Evolutionary conservation across 306 rosid genomes (phyloP), one percentile per base, ranked within the genome.

Genomic region (Astragalus glycyphyllos): DNA sequence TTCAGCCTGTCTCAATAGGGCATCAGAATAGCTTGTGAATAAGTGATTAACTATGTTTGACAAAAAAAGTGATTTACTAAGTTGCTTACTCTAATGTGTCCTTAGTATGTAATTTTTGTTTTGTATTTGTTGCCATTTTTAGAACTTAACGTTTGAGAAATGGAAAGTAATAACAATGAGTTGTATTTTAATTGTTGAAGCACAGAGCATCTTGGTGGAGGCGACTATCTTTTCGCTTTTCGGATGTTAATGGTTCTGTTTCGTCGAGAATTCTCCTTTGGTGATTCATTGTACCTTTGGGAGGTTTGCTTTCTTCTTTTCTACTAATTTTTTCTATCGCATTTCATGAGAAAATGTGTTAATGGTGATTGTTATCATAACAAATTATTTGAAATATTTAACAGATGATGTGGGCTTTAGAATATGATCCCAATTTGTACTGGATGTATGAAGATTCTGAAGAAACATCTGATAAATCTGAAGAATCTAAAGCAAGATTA

Each of bases 351-450:
- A 4, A 41, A 37, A 35, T 15, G 35, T 11, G 1, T 8, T 42
- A 50, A 29, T 23, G 11, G 26, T 38, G 7, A 48, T n/a, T 72
- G 42, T 50, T 29, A 41, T 57, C 4, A 41, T 57, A 4, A 41
- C 51, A 68, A 58, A 29, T 75, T 47, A 53, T 12, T 47, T 80
- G 38, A 67, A 49, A 20, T 42, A 8, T 68, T 75, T 54, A 47
- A 78, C 87, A 95, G 99, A 95, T 95, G 97, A 95, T 94, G 99
- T 94, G 97, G 99, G 97, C 99, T 16, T 83, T 94, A 13, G 97
- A 94, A 73, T 94, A 87, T 15, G 99, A 95, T 73, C 99, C 99
- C 0, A 89, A 86, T 58, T 50, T 87, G 69, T 91, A 61, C 69
- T 57, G 42, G 42, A 5, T 86, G 61, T 95, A 95, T 6, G 96